Evolutionary conservation across 768 basidiomycete genomes (phyloP).

Genomic region (Hortiboletus campestris): DNA sequence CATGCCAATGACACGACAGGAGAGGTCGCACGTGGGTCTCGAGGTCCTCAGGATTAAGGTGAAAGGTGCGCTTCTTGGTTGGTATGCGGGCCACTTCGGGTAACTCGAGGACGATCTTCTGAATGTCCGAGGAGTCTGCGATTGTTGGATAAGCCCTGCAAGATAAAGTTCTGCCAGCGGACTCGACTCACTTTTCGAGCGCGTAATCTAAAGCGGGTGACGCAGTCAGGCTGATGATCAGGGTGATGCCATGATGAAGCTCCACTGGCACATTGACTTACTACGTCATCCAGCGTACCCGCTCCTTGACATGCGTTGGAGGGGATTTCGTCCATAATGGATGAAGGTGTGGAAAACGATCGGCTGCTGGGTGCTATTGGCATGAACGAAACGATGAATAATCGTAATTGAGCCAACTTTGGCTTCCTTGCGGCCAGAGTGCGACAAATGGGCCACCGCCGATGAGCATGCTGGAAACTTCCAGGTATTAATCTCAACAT

Average conservation of each 20-base stretch:
- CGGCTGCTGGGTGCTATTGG: neutral
- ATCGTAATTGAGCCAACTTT: constrained; percentile 1
- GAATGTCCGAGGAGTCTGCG: constrained; percentile 19
- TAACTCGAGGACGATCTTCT: constrained; percentile 9
- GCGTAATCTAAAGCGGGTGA: constrained; percentile 11
- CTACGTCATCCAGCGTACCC: constrained; percentile 18
- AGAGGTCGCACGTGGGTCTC: constrained; percentile 38
- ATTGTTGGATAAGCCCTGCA: neutral
- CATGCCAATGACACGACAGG: constrained; percentile 30
- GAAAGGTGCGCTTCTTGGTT: constrained; percentile 33
- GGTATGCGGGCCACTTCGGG: constrained; percentile 30
- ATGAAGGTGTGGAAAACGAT: neutral
- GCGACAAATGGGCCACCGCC: neutral
- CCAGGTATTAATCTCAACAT: constrained; percentile 7
- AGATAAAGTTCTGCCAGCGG: neutral
- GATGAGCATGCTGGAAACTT: neutral
- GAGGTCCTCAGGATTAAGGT: constrained; percentile 34
- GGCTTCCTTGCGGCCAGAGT: neutral
- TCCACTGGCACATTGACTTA: constrained; percentile 9
- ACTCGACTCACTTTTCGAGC: constrained; percentile 21
- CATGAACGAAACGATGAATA: neutral
- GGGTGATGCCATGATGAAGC: neutral
- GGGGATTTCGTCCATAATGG: constrained; percentile 5
- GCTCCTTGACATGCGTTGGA: neutral
- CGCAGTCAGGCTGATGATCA: neutral